A percentile compares a stretch with the other conserved stretches of the same genome.
These are phyloP conservation scores for Parascedosporium putredinis DNA, from an alignment of 2,329 filamentous ascomycete species.

Conservation along the genomic window DNA sequence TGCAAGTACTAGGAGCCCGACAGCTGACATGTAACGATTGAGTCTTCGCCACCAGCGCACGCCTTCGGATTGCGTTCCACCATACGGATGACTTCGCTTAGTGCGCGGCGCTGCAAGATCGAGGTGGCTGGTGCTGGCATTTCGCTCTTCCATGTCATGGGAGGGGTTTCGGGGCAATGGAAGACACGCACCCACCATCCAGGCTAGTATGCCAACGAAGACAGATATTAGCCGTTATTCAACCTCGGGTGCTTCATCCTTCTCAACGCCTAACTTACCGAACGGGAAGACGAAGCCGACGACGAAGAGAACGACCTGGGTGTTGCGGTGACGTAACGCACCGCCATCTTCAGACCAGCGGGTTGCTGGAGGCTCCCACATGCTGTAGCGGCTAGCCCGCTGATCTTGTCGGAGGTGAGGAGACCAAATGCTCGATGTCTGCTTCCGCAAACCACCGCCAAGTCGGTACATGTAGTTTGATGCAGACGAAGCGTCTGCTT, in stretches of 20 bases:
- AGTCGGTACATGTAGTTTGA: slow-evolving; percentile 16
- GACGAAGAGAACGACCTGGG: slow-evolving; percentile 66
- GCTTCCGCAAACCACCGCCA: slow-evolving; percentile 28
- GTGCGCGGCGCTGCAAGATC: slow-evolving; percentile 25
- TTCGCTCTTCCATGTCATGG: slow-evolving; percentile 1
- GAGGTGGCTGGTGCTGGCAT: slow-evolving; percentile 27
- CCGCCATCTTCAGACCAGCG: slow-evolving; percentile 53
- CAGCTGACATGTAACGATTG: slow-evolving; percentile 47
- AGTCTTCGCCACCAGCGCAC: slow-evolving; percentile 50
- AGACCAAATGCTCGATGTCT: slow-evolving; percentile 57
- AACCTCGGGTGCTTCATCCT: too few relatives aligned
- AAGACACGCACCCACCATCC: slow-evolving; percentile 69
- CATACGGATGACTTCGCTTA: slow-evolving; percentile 23
- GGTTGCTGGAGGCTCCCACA: slow-evolving; percentile 65
- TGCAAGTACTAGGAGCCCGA: slow-evolving; percentile 44
- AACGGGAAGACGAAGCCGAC: slow-evolving; percentile 70
- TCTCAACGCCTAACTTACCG: slow-evolving; percentile 44
- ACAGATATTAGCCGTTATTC: neutral
- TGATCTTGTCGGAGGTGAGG: slow-evolving; percentile 60
- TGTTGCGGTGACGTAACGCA: slow-evolving; percentile 55
- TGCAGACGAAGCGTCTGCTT: neutral
- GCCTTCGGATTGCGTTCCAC: slow-evolving; percentile 38
- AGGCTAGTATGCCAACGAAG: slow-evolving; percentile 39
- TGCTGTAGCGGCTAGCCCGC: slow-evolving; percentile 44
- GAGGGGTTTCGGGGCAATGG: slow-evolving; percentile 54